Evolutionary conservation across 129 eudicot species (phyloP).

Genomic region (Helianthus tuberosus): DNA sequence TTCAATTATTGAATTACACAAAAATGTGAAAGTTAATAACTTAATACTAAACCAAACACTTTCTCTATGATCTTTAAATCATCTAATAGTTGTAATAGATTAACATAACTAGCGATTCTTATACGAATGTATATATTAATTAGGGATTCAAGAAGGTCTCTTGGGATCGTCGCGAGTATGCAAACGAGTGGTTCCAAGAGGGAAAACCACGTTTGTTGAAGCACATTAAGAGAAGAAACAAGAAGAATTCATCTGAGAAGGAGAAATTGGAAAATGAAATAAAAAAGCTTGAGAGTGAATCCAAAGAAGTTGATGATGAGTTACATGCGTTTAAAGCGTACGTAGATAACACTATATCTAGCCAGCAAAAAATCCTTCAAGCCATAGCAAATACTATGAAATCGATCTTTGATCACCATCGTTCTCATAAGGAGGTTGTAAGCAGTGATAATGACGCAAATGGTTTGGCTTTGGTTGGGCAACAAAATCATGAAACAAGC

Average conservation of each 20-base stretch:
- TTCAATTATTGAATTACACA: too few relatives aligned
- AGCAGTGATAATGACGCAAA: not conserved
- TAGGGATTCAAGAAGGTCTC: conserved; percentile 34
- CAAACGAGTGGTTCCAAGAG: conserved; percentile 30
- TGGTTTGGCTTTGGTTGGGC: not conserved
- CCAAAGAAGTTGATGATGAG: conserved; percentile 15
- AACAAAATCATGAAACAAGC: not conserved
- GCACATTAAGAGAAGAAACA: conserved; percentile 21
- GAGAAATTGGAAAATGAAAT: conserved; percentile 1
- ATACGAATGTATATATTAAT: not conserved
- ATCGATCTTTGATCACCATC: not conserved
- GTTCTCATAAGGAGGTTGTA: not conserved
- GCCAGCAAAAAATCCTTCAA: conserved; percentile 10
- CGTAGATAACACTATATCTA: conserved; percentile 10
- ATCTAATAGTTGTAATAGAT: not conserved
- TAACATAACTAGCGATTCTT: not conserved
- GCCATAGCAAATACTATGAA: conserved; percentile 9
- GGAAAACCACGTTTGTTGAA: conserved; percentile 23
- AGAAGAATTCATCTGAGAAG: not conserved
- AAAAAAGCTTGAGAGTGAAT: conserved; percentile 1
- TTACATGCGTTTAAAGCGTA: not conserved
- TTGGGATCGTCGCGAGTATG: conserved; percentile 26
- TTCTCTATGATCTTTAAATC: too few relatives aligned
- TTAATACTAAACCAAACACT: not conserved
- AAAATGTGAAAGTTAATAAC: not conserved